Conservation (phyloP, 441 rosid genomes). For the Oxalis stricta region DNA sequence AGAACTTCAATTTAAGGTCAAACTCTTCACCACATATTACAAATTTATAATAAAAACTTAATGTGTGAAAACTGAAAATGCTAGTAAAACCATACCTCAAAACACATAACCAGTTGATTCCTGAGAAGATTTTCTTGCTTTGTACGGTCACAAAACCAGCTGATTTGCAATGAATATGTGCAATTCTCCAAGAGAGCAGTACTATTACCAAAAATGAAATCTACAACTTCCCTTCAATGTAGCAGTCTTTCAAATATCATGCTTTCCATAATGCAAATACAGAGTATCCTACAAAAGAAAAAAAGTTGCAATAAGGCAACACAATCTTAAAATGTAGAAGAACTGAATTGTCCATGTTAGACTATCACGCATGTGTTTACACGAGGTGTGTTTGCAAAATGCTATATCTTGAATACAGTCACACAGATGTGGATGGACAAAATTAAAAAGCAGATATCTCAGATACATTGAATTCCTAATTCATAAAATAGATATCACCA, state of each 20-base stretch:
- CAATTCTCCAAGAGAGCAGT: constrained; percentile 90
- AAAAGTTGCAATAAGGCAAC: constrained; percentile 6
- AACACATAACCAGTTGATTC: constrained; percentile 88
- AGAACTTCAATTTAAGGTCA: no score
- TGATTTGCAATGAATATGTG: constrained; percentile 90
- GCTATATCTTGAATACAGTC: no score
- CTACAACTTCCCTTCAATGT: constrained; percentile 88
- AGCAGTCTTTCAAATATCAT: constrained; percentile 79
- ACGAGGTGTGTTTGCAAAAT: no score
- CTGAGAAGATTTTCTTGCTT: constrained; percentile 84
- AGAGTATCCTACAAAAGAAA: constrained; percentile 87
- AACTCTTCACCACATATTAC: no score
- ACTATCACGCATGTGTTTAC: no score
- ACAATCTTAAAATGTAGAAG: neutral
- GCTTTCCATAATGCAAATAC: constrained; percentile 85
- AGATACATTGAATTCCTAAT: no score
- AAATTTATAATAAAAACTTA: no score
- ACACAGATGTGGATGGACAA: no score
- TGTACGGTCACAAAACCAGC: constrained; percentile 84
- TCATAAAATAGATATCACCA: no score
- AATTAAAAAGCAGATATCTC: no score
- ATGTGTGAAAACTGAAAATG: neutral
- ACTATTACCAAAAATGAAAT: constrained; percentile 91
- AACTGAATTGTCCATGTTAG: neutral
- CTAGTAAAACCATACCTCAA: constrained; percentile 35